These are phyloP conservation scores for Brettanomyces bruxellensis DNA, from an alignment of 805 yeast species.

Conservation along the genomic window DNA sequence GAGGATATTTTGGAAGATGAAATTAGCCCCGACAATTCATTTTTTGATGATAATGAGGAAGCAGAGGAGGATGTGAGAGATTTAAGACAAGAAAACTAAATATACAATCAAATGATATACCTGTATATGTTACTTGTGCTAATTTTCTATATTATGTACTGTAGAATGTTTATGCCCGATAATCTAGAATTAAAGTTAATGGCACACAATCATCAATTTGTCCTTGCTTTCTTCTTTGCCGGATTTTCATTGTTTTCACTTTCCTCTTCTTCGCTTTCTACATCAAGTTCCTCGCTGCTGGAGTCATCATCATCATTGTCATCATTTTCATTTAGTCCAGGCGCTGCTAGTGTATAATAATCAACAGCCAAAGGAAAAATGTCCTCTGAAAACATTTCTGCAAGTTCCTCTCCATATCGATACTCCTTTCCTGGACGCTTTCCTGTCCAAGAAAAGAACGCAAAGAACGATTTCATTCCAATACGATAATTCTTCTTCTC, in stretches of 20 bases:
- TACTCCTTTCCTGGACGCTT: conserved; percentile 67
- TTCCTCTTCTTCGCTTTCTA: conserved; percentile 41
- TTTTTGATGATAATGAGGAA: too few relatives aligned
- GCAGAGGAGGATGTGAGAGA: too few relatives aligned
- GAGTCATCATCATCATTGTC: conserved; percentile 32
- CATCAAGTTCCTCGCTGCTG: conserved; percentile 39
- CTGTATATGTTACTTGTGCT: too few relatives aligned
- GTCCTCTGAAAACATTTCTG: conserved; percentile 66
- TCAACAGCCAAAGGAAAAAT: conserved; percentile 79
- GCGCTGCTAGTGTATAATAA: conserved; percentile 69
- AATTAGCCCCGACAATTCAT: not conserved
- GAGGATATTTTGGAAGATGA: conserved; percentile 3
- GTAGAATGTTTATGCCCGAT: too few relatives aligned
- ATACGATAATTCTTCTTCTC: conserved; percentile 54
- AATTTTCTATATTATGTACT: too few relatives aligned
- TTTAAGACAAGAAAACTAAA: too few relatives aligned
- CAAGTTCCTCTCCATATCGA: conserved; percentile 70
- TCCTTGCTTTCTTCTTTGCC: conserved; percentile 5
- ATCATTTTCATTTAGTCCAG: conserved; percentile 48
- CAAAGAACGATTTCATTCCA: conserved; percentile 79
- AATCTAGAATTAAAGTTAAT: too few relatives aligned
- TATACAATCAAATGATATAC: too few relatives aligned
- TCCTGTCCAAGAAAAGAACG: conserved; percentile 86
- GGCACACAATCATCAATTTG: too few relatives aligned
- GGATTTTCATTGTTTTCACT: conserved; percentile 12